Percentiles rank a stretch among this genome's conserved stretches.
Conservation (phyloP, 192 early-diverging fungal genomes). For the Glomus cerebriforme region DNA sequence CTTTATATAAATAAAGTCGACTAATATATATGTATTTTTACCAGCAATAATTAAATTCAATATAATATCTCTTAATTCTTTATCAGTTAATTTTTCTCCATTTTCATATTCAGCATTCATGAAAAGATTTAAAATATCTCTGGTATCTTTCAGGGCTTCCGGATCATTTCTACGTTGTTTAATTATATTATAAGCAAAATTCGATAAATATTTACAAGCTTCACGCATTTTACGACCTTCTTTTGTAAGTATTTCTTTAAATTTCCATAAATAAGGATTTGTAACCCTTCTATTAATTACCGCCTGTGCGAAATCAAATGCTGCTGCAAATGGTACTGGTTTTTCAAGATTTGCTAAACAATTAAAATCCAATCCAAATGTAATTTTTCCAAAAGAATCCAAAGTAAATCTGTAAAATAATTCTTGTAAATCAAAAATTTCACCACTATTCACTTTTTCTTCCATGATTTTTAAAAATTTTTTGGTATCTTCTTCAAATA, state of each 20-base stretch:
- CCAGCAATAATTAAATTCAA: conserved; percentile 46
- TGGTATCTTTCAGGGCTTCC: conserved; percentile 30
- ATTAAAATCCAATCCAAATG: conserved; percentile 39
- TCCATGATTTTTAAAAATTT: not conserved
- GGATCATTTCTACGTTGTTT: not conserved
- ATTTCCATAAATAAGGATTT: conserved; percentile 37
- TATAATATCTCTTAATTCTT: conserved; percentile 49
- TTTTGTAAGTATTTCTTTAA: conserved; percentile 36
- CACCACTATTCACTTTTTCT: conserved; percentile 29
- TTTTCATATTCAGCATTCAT: conserved; percentile 47
- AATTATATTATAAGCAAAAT: conserved; percentile 42
- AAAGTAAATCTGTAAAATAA: conserved; percentile 41
- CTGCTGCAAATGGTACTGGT: conserved; percentile 43
- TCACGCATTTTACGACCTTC: conserved; percentile 33
- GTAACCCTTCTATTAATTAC: conserved; percentile 37
- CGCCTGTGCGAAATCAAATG: conserved; percentile 56
- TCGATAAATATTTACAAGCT: conserved; percentile 33
- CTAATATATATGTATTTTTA: not conserved
- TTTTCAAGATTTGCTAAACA: conserved; percentile 36
- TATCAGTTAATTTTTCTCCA: conserved; percentile 40
- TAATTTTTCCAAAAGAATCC: conserved; percentile 45
- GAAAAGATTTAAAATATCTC: conserved; percentile 49
- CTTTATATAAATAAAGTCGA: no score
- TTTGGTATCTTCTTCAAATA: not conserved
- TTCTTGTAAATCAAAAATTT: conserved; percentile 46